phyloP scores from a whole-genome alignment of 176 grass and related monocot genomes.

The Neostapfia colusana region DNA sequence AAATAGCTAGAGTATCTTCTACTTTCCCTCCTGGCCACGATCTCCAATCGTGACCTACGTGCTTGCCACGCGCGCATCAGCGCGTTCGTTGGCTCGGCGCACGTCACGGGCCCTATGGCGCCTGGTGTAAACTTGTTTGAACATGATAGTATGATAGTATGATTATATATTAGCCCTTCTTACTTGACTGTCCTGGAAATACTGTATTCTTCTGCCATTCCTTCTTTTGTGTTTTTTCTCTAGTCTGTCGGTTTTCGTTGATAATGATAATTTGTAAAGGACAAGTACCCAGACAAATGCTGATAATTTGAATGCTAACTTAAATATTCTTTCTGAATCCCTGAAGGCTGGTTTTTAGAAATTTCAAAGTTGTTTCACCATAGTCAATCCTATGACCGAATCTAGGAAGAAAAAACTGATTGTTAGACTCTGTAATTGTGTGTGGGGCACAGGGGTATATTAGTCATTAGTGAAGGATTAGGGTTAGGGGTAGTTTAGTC shows the following conservation, averaged over 20 bases:
- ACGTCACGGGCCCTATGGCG: too few relatives aligned
- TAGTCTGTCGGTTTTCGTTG: neutral
- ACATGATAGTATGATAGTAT: too few relatives aligned
- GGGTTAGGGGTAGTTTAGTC: too few relatives aligned
- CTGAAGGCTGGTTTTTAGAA: neutral
- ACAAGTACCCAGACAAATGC: neutral
- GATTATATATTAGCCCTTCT: conserved; percentile 1
- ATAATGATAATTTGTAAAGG: conserved; percentile 9
- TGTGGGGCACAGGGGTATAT: too few relatives aligned
- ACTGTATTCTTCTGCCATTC: conserved; percentile 12
- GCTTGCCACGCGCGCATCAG: too few relatives aligned
- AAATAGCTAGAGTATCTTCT: too few relatives aligned
- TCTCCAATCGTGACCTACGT: too few relatives aligned
- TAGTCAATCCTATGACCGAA: neutral
- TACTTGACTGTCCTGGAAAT: conserved; percentile 21
- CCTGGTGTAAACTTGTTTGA: too few relatives aligned
- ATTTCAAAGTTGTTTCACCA: neutral
- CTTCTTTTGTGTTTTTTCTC: conserved; percentile 24
- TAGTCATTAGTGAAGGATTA: too few relatives aligned
- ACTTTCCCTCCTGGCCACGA: too few relatives aligned
- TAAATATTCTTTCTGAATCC: neutral
- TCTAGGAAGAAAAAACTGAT: neutral
- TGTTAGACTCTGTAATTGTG: too few relatives aligned
- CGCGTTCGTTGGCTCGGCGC: too few relatives aligned
- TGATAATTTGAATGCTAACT: neutral